phyloP scores from a whole-genome alignment of 257 asterid species.

The Jacaranda copaia region DNA sequence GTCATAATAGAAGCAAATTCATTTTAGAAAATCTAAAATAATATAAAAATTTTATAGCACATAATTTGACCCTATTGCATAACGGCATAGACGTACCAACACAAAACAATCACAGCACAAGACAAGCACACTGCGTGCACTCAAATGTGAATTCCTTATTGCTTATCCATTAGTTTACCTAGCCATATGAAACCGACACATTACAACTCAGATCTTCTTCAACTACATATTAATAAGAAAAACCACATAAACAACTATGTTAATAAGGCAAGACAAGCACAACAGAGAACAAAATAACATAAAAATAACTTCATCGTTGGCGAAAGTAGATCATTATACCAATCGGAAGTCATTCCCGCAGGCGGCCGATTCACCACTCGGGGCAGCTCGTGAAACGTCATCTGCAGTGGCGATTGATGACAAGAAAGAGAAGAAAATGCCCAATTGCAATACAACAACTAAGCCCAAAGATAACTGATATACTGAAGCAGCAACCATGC shows the following conservation, averaged over 20 bases:
- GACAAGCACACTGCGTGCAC: neutral
- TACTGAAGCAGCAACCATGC: conserved; percentile 50
- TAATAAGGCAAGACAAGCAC: neutral
- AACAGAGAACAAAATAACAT: neutral
- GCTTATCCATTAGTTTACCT: neutral
- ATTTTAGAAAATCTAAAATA: neutral
- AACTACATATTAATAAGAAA: neutral
- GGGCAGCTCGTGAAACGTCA: conserved; percentile 51
- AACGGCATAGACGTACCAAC: neutral
- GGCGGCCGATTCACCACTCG: conserved; percentile 39
- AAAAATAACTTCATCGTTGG: conserved; percentile 8
- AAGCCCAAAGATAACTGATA: conserved; percentile 36
- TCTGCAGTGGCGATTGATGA: conserved; percentile 48
- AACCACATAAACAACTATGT: neutral
- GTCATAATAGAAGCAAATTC: neutral
- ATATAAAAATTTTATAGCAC: neutral
- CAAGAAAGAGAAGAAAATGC: conserved; percentile 42
- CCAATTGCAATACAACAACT: conserved; percentile 36
- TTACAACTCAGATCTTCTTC: conserved; percentile 30
- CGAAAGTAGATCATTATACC: conserved; percentile 43
- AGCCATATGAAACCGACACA: neutral
- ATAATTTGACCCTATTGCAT: neutral
- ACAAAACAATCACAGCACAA: conserved; percentile 4
- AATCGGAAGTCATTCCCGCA: conserved; percentile 60
- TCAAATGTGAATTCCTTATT: conserved; percentile 19